Conservation (phyloP, 73 alveolate genomes). For the Stentor coeruleus region DNA sequence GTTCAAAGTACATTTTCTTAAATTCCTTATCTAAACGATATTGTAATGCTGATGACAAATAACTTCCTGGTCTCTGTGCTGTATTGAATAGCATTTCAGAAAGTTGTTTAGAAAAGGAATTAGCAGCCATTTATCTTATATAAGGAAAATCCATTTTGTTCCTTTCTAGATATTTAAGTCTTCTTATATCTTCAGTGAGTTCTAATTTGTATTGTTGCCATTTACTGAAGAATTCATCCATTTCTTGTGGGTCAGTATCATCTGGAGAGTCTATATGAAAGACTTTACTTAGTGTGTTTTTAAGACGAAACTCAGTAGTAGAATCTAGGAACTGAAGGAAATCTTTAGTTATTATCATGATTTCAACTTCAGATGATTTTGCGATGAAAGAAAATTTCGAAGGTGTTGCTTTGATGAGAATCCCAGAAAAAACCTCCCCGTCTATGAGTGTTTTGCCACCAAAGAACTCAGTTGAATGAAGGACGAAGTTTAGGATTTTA, state of each 20-base stretch:
- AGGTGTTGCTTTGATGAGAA: background rate
- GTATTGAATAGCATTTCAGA: background rate
- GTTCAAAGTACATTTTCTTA: conserved; percentile 11
- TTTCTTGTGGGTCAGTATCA: background rate
- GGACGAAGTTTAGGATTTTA: background rate
- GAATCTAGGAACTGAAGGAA: background rate
- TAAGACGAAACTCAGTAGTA: background rate
- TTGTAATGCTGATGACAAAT: background rate
- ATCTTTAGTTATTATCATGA: background rate
- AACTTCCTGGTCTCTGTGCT: conserved; percentile 12
- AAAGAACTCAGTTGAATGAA: background rate
- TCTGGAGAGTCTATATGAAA: background rate
- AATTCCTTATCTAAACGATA: background rate
- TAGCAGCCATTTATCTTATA: conserved; percentile 13
- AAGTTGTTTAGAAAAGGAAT: background rate
- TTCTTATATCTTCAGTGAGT: conserved; percentile 1
- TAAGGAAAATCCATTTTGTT: background rate
- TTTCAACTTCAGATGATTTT: background rate
- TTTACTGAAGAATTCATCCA: conserved; percentile 16
- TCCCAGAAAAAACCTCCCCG: background rate
- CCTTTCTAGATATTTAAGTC: background rate
- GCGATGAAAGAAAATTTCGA: background rate
- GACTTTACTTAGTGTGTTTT: background rate
- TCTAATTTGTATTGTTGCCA: background rate
- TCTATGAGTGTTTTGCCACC: background rate